Evolutionary conservation across 1,284 basidiomycete genomes (phyloP).

Genomic region (Cystobasidium slooffiae): DNA sequence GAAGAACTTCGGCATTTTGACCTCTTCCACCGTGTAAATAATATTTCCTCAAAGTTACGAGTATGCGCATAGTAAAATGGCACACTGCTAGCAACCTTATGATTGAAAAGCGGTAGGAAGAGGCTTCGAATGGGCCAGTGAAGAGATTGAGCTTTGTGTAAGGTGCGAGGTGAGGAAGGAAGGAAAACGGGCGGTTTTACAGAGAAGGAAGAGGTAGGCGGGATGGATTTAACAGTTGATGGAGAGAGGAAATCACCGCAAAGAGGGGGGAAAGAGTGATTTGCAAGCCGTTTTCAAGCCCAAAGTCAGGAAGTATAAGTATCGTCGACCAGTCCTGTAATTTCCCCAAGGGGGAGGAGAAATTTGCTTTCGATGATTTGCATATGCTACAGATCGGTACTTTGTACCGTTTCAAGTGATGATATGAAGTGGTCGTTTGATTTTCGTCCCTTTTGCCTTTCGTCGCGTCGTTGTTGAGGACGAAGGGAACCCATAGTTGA

Average conservation of each 20-base stretch:
- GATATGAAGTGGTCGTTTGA: no score
- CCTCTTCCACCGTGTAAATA: constrained; percentile 19
- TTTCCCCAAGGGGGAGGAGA: no score
- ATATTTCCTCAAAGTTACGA: background rate
- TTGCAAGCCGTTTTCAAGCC: no score
- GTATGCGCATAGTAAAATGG: no score
- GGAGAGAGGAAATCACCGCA: no score
- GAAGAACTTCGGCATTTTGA: constrained; percentile 25
- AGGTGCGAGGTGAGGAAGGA: background rate
- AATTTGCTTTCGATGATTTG: no score
- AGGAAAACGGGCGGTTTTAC: background rate
- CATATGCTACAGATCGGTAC: no score
- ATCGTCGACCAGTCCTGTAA: no score
- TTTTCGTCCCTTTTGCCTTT: background rate
- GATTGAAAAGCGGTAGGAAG: constrained; percentile 18
- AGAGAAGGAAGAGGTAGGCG: background rate
- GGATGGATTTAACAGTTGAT: no score
- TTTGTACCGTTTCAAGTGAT: no score
- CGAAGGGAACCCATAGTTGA: background rate
- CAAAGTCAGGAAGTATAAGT: no score
- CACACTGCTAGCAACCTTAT: background rate
- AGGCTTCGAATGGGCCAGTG: constrained; percentile 36
- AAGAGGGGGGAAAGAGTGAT: no score
- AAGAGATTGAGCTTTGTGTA: background rate
- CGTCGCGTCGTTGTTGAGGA: background rate